Evolutionary conservation across 1,139 yeast species (phyloP).

Genomic region (Hansenula anomala): DNA sequence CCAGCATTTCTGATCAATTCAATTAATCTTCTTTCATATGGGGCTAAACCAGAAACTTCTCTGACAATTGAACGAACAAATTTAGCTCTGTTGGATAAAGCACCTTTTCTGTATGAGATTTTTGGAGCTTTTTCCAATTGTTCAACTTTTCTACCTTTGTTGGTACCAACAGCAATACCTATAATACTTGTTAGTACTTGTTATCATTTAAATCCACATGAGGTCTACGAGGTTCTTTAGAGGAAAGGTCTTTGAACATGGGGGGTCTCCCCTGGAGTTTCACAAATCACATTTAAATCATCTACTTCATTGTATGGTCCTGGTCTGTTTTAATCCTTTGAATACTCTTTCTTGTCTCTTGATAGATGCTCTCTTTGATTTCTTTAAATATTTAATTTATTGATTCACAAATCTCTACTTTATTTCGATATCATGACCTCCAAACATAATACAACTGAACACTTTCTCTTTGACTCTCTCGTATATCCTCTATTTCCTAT

Average conservation of each 20-base stretch:
- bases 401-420: too few species aligned
- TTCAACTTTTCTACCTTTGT: constrained; percentile 98
- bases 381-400: too few species aligned
- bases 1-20: constrained; percentile 99
- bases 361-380: too few species aligned
- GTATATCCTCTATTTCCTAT: not conserved
- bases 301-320: too few species aligned
- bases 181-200: constrained; percentile 27
- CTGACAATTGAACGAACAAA: constrained; percentile 94
- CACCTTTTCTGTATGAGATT: constrained; percentile 96
- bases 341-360: too few species aligned
- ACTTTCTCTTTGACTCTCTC: not conserved
- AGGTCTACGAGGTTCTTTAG: too few species aligned
- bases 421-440: not conserved
- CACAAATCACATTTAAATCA: too few species aligned
- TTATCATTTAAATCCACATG: too few species aligned
- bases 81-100: constrained; percentile 89
- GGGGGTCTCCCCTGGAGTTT: too few species aligned
- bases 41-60: constrained; percentile 99
- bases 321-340: too few species aligned
- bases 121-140: constrained; percentile 91
- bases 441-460: not conserved
- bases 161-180: constrained; percentile 98
- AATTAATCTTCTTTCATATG: constrained; percentile 99
- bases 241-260: too few species aligned